Base-by-base conservation (phyloP, 2,329 filamentous ascomycete species). In the Fusarium caatingaense region DNA sequence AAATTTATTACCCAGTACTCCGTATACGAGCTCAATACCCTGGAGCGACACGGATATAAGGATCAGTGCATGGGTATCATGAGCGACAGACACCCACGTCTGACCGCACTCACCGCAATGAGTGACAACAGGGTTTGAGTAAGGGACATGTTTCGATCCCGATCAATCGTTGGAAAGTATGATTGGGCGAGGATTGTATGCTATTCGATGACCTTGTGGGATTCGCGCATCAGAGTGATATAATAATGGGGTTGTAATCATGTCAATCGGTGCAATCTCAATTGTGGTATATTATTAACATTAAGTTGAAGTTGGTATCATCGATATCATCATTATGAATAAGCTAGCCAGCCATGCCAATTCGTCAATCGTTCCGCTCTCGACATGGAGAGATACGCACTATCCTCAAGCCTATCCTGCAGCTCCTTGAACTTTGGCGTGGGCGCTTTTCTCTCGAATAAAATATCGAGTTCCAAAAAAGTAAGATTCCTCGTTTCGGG, bases 351-450 rank as follows among this genome's bases (percentile, higher is more conserved):
- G 25, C 72, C 72, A 51, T 74, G 72, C 72, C 72, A 74, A 49
- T 74, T 72, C 47, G 63, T 74, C 8, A 60, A 50, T 4, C 72
- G 61, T 20, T 74, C 69, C 13, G 63, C 56, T 40, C 61, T 57
- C 18, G 69, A 64, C 40, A 56, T 64, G 10, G 69, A 68, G 25
- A 72, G 41, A 54, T 74, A 74, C 4, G 72, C 65, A 15, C 69
- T 68, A 20, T 71, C 56, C 13, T 64, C 57, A 8, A 74, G 62
- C 27, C 70, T 67, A 50, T 69, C 70, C 54, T 72, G 72, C n/a
- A 74, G 60, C 34, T 69, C 57, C 11, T 62, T 66, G 69, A 89
- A 76, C 59, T 76, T 71, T 10, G 60, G 55, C 0, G 76, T 76
- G 9, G 73, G 66, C 12, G 77, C 69, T 27, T 60, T 69, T 40